A percentile compares a stretch with the other conserved stretches of the same genome.
Evolutionary conservation across 352 stramenopile genomes (phyloP).

Genomic region (Sclerospora graminicola): DNA sequence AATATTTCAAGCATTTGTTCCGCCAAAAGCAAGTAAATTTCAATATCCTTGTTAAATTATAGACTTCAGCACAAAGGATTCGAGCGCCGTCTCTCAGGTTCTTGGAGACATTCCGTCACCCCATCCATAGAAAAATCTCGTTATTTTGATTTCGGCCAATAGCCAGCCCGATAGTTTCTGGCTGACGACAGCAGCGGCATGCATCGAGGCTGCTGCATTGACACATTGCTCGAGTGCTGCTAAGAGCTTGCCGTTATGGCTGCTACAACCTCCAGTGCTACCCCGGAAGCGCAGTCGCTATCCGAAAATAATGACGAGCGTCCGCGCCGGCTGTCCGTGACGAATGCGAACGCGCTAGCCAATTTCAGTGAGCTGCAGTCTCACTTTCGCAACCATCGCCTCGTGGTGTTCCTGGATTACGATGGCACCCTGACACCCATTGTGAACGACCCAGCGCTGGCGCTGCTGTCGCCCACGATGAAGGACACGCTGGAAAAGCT

Average conservation of each 20-base stretch:
- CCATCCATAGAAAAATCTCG: neutral
- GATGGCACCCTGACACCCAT: slow-evolving; percentile 87
- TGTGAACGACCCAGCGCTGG: slow-evolving; percentile 76
- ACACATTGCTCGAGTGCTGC: slow-evolving; percentile 6
- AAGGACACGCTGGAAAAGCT: slow-evolving; percentile 68
- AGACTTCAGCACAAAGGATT: no score
- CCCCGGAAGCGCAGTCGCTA: slow-evolving; percentile 2
- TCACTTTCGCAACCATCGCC: slow-evolving; percentile 39
- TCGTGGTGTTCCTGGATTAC: slow-evolving; percentile 86
- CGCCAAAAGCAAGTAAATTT: no score
- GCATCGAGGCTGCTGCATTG: slow-evolving; percentile 15
- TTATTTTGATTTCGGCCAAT: slow-evolving; percentile 13
- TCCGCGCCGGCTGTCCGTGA: slow-evolving; percentile 45
- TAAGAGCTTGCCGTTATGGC: no score
- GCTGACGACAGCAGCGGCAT: slow-evolving; percentile 11
- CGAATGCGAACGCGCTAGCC: no score
- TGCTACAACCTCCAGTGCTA: no score
- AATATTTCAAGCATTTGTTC: no score
- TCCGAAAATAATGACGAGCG: slow-evolving; percentile 2
- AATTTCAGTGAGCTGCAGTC: no score
- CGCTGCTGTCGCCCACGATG: slow-evolving; percentile 52
- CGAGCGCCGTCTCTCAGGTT: no score
- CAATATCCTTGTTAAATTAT: no score
- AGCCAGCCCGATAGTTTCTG: slow-evolving; percentile 4
- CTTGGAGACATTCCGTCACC: neutral